Conservation (phyloP, 305 asterid genomes). For the Fraxinus sp. region DNA sequence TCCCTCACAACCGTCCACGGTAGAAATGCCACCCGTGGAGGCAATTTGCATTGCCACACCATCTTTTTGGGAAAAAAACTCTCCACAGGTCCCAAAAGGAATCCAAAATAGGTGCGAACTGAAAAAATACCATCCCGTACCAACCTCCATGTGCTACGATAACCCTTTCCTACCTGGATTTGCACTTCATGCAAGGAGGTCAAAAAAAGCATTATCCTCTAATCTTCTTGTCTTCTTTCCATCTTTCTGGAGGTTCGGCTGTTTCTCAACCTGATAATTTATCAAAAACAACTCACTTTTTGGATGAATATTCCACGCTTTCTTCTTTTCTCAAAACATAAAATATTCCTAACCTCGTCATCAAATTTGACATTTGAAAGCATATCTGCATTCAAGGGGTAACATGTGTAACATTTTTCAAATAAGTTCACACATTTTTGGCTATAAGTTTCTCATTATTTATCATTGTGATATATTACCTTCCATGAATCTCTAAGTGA, state of each 20-base stretch:
- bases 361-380: neutral
- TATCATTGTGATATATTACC: neutral
- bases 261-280: neutral
- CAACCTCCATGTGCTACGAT: neutral
- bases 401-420: neutral
- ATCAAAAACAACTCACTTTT: neutral
- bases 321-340: neutral
- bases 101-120: neutral
- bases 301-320: neutral
- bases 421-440: neutral
- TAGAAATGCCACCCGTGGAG: neutral
- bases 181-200: neutral
- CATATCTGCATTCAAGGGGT: neutral
- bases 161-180: neutral
- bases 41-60: neutral
- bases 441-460: neutral
- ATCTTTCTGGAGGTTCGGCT: neutral
- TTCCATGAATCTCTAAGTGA: neutral
- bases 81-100: neutral
- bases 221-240: neutral
- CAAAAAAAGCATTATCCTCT: neutral
- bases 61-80: neutral
- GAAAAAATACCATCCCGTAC: neutral
- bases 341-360: neutral
- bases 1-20: neutral